A percentile compares a stretch with the other conserved stretches of the same genome.
These are phyloP conservation scores for Colletotrichum lentis DNA, from an alignment of 2,329 filamentous ascomycete species.

Conservation along the genomic window DNA sequence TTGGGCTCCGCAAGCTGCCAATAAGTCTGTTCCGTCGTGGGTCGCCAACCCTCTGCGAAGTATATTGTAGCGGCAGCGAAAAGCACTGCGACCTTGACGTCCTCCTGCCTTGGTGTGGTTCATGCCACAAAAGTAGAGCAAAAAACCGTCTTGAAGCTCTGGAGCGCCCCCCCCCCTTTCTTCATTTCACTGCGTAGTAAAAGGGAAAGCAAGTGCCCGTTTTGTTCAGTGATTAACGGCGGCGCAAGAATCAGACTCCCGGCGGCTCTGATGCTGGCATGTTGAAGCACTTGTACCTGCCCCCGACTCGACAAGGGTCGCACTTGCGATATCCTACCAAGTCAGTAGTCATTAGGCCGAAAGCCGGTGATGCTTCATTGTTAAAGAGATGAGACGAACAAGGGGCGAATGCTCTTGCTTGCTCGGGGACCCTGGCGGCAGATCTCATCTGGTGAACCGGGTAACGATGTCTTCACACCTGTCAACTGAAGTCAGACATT, in stretches of 20 bases:
- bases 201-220: neutral
- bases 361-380: neutral
- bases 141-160: neutral
- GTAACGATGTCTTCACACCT: slow-evolving; percentile 33
- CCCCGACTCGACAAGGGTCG: neutral
- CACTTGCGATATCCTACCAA: neutral
- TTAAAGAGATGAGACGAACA: neutral
- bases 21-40: slow-evolving; percentile 21
- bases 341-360: neutral
- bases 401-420: neutral
- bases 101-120: slow-evolving; percentile 13
- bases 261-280: neutral
- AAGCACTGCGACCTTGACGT: slow-evolving; percentile 13
- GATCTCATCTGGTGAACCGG: slow-evolving; percentile 32
- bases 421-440: slow-evolving; percentile 28
- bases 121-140: slow-evolving; percentile 5
- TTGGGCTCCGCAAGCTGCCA: slow-evolving; percentile 22
- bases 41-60: neutral
- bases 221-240: too few species aligned
- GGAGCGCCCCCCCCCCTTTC: neutral
- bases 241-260: neutral
- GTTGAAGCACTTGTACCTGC: neutral
- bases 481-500: slow-evolving; percentile 18
- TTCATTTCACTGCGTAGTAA: neutral
- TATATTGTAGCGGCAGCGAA: too few species aligned